Conservation (phyloP, 106 monocot species). For the Acorus calamus region DNA sequence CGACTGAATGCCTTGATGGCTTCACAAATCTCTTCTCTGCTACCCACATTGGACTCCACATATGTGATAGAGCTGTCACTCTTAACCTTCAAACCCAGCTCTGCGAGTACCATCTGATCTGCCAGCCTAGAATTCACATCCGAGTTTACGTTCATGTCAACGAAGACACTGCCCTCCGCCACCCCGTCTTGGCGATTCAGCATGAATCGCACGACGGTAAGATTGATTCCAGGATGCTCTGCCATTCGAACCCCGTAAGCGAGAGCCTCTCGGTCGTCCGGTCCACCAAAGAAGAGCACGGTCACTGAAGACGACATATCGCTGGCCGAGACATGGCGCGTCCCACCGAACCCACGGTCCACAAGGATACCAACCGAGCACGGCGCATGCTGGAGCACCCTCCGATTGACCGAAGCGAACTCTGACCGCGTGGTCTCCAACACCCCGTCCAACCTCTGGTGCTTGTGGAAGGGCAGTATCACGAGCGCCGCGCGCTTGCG, state of each 20-base stretch:
- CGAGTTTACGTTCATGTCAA: conserved; percentile 5
- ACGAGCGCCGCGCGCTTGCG: conserved; percentile 22
- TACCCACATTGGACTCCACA: conserved; percentile 3
- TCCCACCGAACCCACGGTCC: conserved; percentile 28
- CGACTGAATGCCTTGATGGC: conserved; percentile 3
- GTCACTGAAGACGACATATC: conserved; percentile 7
- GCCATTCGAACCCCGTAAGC: conserved; percentile 23
- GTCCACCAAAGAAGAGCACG: conserved; percentile 27
- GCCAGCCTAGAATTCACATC: background rate
- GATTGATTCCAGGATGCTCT: conserved; percentile 24
- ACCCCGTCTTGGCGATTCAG: background rate
- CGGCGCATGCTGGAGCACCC: conserved; percentile 21
- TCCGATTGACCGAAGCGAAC: conserved; percentile 14
- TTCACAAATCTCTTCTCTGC: background rate
- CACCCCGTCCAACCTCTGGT: conserved; percentile 17
- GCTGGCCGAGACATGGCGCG: conserved; percentile 12
- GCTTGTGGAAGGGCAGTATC: conserved; percentile 40
- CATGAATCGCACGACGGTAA: conserved; percentile 13
- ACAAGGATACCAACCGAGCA: conserved; percentile 47
- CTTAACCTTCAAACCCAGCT: background rate
- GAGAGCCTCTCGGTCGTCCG: conserved; percentile 28
- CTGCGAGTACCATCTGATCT: conserved; percentile 3
- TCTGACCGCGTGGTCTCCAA: conserved; percentile 16
- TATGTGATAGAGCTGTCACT: conserved; percentile 2
- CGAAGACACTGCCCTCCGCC: background rate